Evolutionary conservation across 495 filamentous ascomycete genomes (phyloP).

Genomic region (Tuber melanosporum): DNA sequence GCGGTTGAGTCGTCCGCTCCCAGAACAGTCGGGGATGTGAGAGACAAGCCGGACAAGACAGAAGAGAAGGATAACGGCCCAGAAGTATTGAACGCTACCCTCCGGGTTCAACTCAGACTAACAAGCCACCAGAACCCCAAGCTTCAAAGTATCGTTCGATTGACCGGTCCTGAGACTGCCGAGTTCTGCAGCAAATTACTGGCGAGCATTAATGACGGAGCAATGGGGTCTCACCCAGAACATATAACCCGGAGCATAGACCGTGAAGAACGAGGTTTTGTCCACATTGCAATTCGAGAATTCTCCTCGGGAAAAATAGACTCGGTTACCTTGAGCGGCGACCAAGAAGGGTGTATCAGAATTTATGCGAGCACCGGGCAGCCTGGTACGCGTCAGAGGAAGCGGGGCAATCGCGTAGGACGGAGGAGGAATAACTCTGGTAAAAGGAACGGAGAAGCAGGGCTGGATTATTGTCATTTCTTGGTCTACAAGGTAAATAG

Average conservation of each 20-base stretch:
- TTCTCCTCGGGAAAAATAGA: conserved; percentile 64
- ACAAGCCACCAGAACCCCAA: neutral
- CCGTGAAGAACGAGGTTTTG: neutral
- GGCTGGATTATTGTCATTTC: conserved; percentile 81
- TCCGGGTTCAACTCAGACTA: neutral
- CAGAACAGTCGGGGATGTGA: neutral
- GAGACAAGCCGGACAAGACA: neutral
- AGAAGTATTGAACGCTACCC: neutral
- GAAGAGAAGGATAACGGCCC: neutral
- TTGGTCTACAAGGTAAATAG: conserved; percentile 96
- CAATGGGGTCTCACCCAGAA: neutral
- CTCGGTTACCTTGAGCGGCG: conserved; percentile 48
- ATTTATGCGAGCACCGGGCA: conserved; percentile 11
- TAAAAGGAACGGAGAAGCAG: conserved; percentile 51
- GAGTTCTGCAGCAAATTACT: conserved; percentile 1
- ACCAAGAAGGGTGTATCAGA: conserved; percentile 54
- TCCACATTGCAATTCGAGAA: conserved; percentile 55
- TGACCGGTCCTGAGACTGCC: neutral
- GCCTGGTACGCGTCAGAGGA: neutral
- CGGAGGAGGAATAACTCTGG: conserved; percentile 25
- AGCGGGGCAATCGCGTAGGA: conserved; percentile 39
- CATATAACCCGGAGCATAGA: neutral
- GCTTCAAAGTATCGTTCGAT: neutral
- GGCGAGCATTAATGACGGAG: neutral
- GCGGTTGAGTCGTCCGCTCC: neutral